Base-by-base conservation (phyloP, 306 rosid genomes). In the Abrus precatorius region DNA sequence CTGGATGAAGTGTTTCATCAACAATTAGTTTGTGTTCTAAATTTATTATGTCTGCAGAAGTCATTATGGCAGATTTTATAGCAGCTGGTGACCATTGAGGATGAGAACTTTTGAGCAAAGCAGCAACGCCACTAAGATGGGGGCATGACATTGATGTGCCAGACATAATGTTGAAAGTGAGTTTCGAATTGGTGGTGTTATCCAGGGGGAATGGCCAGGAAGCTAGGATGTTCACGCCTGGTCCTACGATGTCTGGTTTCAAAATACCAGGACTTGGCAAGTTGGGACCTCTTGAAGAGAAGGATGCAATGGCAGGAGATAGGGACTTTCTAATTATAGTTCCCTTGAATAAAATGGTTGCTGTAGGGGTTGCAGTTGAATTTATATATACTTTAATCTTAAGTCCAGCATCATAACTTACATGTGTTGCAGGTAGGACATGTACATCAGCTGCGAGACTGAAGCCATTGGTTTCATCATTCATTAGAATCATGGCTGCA, bases 121-220 rank as follows among this genome's bases (percentile, higher is more conserved):
- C 97, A 27, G 86, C 94, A 77, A 92, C 84, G 50, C 97, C 94
- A 62, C 94, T 90, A 29, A 92, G 90, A 92, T 92, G 94, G n/a
- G 97, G 93, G 61, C 94, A 92, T 68, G 97, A 73, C 94, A 92
- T 90, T 71, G 94, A 90, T 76, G 94, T 92, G 66, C 97, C 97
- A 4, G 97, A 92, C 45, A 83, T 71, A 34, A 92, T 79, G 84
- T 89, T 89, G 87, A 90, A 92, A 67, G 63, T 82, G 81, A 82
- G n/a, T 44, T 82, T 85, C 44, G 91, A 79, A 68, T 80, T 28
- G 10, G 88, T 83, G 66, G 0, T 66, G 50, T 90, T 86, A 49
- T 80, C 63, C 6, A 85, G 55, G 9, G 93, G 85, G 80, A 92
- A 86, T 27, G 95, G 89, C 93, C 91, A 92, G 11, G 93, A 91